Evolutionary conservation across 2,329 filamentous ascomycete species (phyloP), one percentile per base, ranked within the genome.

Genomic region (Cladophialophora psammophila): DNA sequence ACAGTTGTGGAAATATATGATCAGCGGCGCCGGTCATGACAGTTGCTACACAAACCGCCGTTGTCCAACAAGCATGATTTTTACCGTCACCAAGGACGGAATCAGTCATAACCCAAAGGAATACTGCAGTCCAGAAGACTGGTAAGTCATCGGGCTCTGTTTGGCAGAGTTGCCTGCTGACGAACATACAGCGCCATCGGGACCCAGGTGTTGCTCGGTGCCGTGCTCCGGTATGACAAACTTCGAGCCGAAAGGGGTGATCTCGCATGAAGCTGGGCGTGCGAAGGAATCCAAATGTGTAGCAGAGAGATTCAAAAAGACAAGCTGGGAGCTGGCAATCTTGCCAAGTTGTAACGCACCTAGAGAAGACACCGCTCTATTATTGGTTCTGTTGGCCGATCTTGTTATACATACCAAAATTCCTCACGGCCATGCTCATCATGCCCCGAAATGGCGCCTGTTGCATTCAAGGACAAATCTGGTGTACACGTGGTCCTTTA

Each of bases 41-140:
- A 88, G 85, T 69, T 87, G 89, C 12, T 88, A 88, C 67, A 84
- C 87, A 3, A 88, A 84, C 59, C 83, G 84, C 69, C 80, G 81
- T 31, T 87, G 85, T 53, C 88, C 88, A 18, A 89, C 87, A 1
- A 85, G 85, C 60, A 90, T 90, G 88, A 87, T 90, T 36, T 90
- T 90, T 71, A 85, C 89, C n/a, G 87, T 87, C 3, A 89, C 86
- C 69, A 84, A 82, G 73, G 84, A 88, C 69, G 88, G 88, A 1
- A 78, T 90, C 20, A 88, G 86, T 72, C 88, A 90, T 74, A 86
- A 89, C 71, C 88, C 88, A 1, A 81, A 85, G 55, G 88, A 90
- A 73, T 90, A 87, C 71, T 86, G 85, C 48, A 85, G 82, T 54
- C 82, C 83, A 0, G 86, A 88, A 60, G 87, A 90, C 74, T 90